A percentile compares a stretch with the other conserved stretches of the same genome.
Conservation (phyloP, 495 filamentous ascomycete genomes). For the Xylaria castorea region DNA sequence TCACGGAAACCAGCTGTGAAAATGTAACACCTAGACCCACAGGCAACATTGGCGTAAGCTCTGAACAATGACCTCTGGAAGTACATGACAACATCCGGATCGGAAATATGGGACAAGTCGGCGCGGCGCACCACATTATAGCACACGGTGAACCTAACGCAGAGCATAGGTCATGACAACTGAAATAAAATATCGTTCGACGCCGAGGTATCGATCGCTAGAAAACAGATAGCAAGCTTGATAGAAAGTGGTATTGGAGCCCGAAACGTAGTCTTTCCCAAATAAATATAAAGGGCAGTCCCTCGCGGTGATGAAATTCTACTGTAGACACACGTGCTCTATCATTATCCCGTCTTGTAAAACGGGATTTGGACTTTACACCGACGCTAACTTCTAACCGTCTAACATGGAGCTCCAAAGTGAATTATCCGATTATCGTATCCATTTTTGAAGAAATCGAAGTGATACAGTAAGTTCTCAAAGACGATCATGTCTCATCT, state of each 20-base stretch:
- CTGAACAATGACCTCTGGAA: background rate
- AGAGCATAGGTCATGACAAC: background rate
- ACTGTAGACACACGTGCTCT: background rate
- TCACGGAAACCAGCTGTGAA: conserved; percentile 2
- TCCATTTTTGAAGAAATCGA: background rate
- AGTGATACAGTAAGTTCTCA: background rate
- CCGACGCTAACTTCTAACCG: background rate
- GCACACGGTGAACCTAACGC: background rate
- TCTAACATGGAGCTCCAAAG: background rate
- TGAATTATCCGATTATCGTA: background rate
- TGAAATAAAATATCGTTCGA: background rate
- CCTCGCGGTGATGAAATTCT: background rate
- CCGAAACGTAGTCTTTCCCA: background rate
- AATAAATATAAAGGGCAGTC: background rate
- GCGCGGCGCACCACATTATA: background rate
- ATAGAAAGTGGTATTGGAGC: background rate
- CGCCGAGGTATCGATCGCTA: background rate
- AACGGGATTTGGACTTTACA: background rate
- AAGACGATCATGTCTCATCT: background rate
- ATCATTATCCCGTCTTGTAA: background rate
- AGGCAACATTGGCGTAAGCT: conserved; percentile 1
- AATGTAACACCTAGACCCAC: conserved; percentile 3
- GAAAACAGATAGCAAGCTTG: background rate
- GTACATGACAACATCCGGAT: background rate
- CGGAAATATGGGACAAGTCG: background rate